phyloP scores from a whole-genome alignment of 2,329 filamentous ascomycete species.

The Aspergillus awamori region DNA sequence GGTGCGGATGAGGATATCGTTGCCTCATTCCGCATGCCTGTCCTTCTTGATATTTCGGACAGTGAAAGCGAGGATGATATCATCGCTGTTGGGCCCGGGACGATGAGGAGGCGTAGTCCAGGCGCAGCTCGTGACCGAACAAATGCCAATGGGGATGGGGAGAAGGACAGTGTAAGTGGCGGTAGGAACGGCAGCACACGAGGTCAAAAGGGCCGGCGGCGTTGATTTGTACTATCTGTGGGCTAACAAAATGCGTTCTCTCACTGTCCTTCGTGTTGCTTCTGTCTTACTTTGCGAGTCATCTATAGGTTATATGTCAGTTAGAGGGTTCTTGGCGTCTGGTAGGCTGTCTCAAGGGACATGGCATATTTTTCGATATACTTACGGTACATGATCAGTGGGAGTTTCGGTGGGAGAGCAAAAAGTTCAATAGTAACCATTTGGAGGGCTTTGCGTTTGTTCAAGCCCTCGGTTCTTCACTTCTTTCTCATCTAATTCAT shows the following conservation, averaged over 20 bases:
- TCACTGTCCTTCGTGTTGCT: neutral
- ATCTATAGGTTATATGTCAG: neutral
- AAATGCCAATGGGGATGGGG: constrained; percentile 44
- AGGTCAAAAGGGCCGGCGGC: constrained; percentile 36
- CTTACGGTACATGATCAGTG: constrained; percentile 5
- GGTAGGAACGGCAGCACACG: constrained; percentile 27
- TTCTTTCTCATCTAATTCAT: neutral
- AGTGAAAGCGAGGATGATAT: constrained; percentile 95
- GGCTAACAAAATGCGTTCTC: neutral
- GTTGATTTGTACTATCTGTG: constrained; percentile 22
- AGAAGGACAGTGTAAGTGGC: constrained; percentile 27
- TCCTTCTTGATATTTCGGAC: constrained; percentile 88
- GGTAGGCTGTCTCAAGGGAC: neutral
- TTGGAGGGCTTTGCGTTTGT: neutral
- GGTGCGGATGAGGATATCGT: constrained; percentile 58
- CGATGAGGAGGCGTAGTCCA: constrained; percentile 83
- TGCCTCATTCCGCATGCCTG: constrained; percentile 84
- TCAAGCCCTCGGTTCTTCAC: neutral
- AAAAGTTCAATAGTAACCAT: neutral
- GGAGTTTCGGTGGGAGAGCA: neutral
- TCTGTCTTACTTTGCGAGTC: neutral
- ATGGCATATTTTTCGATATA: constrained; percentile 1
- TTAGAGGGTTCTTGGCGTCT: constrained; percentile 2
- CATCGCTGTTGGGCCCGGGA: constrained; percentile 69
- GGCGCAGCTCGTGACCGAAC: constrained; percentile 71